These are phyloP conservation scores for Lactarius sanguifluus DNA, from an alignment of 768 basidiomycete species.

Conservation along the genomic window DNA sequence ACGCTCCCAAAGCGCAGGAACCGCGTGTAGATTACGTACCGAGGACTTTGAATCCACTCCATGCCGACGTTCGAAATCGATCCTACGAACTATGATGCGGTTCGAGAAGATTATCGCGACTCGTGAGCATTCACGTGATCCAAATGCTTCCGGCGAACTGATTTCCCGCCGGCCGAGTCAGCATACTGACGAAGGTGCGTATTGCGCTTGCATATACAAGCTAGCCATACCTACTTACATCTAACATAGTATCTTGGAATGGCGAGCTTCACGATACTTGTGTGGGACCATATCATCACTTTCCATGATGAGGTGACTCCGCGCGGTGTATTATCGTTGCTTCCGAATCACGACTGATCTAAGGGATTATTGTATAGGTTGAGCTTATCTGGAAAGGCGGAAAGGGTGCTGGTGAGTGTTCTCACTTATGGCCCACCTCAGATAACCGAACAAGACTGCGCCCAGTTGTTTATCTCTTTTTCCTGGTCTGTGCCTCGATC, in stretches of 20 bases:
- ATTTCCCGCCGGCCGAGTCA: background rate
- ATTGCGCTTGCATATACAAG: background rate
- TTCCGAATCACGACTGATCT: background rate
- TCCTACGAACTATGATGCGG: too few species aligned
- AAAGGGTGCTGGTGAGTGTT: constrained; percentile 47
- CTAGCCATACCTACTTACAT: background rate
- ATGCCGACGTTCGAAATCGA: too few species aligned
- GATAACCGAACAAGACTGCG: background rate
- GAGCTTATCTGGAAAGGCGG: constrained; percentile 53
- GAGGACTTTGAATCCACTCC: background rate
- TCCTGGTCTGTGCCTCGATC: constrained; percentile 36
- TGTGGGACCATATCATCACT: constrained; percentile 59
- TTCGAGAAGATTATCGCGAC: background rate
- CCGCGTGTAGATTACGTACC: background rate
- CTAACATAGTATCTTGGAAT: constrained; percentile 49
- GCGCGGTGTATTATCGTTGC: too few species aligned
- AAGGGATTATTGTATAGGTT: constrained; percentile 34
- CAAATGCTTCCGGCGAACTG: background rate
- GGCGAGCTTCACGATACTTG: constrained; percentile 48
- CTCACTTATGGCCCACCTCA: background rate
- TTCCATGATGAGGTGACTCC: constrained; percentile 45
- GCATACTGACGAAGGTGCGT: constrained; percentile 5
- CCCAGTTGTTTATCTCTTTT: constrained; percentile 40
- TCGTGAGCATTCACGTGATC: constrained; percentile 15
- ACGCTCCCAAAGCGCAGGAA: background rate